Conservation (phyloP, 495 filamentous ascomycete species). For the Lophiotrema nucula region DNA sequence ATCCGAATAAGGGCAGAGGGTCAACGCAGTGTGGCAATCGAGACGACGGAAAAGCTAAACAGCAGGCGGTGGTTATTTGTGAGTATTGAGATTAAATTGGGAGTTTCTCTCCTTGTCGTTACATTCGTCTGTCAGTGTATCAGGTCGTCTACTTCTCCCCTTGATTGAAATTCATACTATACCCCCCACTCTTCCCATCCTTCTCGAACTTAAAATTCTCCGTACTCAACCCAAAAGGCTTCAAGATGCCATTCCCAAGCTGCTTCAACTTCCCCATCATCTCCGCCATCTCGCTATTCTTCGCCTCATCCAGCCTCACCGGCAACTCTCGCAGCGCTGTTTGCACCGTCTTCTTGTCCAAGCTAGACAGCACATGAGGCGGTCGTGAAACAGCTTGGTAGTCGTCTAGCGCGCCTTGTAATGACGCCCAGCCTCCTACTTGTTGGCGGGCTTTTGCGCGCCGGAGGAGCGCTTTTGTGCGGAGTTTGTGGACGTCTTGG, state of each 20-base stretch:
- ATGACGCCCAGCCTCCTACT: slow-evolving; percentile 70
- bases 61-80: too few relatives aligned
- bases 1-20: too few relatives aligned
- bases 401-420: slow-evolving; percentile 75
- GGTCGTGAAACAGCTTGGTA: slow-evolving; percentile 42
- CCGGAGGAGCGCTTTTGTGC: slow-evolving; percentile 80
- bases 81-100: too few relatives aligned
- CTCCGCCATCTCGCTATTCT: slow-evolving; percentile 83
- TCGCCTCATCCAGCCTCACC: slow-evolving; percentile 65
- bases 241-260: slow-evolving; percentile 87
- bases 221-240: slow-evolving; percentile 88
- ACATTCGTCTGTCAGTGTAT: too few relatives aligned
- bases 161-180: slow-evolving; percentile 82
- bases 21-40: too few relatives aligned
- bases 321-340: slow-evolving; percentile 64
- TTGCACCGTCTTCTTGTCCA: slow-evolving; percentile 66
- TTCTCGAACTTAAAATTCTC: slow-evolving; percentile 92
- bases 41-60: too few relatives aligned
- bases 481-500: slow-evolving; percentile 71
- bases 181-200: slow-evolving; percentile 84
- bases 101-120: too few relatives aligned
- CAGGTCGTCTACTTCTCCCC: background rate
- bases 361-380: slow-evolving; percentile 52
- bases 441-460: slow-evolving; percentile 74
- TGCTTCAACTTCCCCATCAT: slow-evolving; percentile 97